phyloP scores from a whole-genome alignment of 768 basidiomycete species.

The Kwoniella pini region DNA sequence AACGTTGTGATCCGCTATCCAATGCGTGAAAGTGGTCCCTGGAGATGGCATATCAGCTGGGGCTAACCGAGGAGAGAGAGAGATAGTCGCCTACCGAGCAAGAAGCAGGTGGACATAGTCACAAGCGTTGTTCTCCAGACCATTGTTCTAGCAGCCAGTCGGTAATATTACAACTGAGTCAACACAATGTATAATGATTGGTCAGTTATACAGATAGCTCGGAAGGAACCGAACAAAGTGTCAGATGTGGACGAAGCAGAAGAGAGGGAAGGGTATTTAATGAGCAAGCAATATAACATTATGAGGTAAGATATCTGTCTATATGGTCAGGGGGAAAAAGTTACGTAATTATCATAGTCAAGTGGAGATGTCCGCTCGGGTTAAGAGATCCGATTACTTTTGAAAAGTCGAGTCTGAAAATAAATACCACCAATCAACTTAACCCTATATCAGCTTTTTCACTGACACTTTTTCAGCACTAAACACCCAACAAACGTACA shows the following conservation, averaged over 20 bases:
- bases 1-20: slow-evolving; percentile 55
- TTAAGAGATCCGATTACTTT: background rate
- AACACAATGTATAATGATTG: too few relatives aligned
- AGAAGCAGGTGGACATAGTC: slow-evolving; percentile 49
- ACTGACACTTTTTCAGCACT: background rate
- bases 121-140: slow-evolving; percentile 48
- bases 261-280: too few relatives aligned
- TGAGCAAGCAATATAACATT: too few relatives aligned
- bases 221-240: too few relatives aligned
- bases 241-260: too few relatives aligned
- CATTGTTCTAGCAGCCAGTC: slow-evolving; percentile 27
- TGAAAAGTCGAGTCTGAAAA: background rate
- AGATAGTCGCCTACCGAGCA: slow-evolving; percentile 37
- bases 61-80: too few relatives aligned
- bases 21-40: slow-evolving; percentile 53
- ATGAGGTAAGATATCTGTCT: too few relatives aligned
- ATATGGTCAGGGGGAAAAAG: too few relatives aligned
- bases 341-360: background rate
- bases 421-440: slow-evolving; percentile 4
- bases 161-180: too few relatives aligned
- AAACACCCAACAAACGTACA: background rate
- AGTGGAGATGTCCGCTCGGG: background rate
- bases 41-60: background rate
- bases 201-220: too few relatives aligned
- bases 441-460: background rate